Evolutionary conservation across 164 flowering plant species (phyloP), one percentile per base, ranked within the genome.

Genomic region (Tetrastigma voinierianum): DNA sequence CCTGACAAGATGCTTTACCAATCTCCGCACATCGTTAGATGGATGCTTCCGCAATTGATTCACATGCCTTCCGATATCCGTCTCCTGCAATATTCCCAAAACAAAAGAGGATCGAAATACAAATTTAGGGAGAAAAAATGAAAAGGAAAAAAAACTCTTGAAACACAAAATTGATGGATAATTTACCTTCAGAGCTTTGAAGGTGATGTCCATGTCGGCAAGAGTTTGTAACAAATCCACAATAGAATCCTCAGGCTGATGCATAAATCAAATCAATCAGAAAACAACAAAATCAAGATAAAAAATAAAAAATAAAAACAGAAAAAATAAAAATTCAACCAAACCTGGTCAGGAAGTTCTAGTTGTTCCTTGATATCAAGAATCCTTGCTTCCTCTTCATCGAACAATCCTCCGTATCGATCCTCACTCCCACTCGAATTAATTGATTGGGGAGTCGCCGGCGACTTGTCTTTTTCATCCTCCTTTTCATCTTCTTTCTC

Each of bases 1-100:
- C 99, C 98, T 96, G 76, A 96, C 93, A 15, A 93, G 89, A 32
- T 74, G 85, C 80, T 96, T 96, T 72, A 86, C 99, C 74, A 96
- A 77, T 83, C 83, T 74, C 68, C 86, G 71, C 7, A 96, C 93
- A 56, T 88, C 89, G 40, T 64, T 73, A 0, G 98, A 87, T 0
- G 86, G 51, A 74, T 90, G 89, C 81, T 90, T 92, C 70, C 95
- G 61, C 74, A 90, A 79, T 51, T 75, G 72, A 71, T 85, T 92
- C 72, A 92, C 93, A 78, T 88, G 84, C 72, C 96, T 87, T 43
- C 96, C 98, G 6, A 92, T 84, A 68, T 92, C 98, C 57, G 98
- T 90, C 66, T 90, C 98, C 99, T 95, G 61, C 53, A 57, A 64
- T 48, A 56, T 25, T 46, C 61, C 44, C 19, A 17, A 46, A 4